Evolutionary conservation across 2,329 filamentous ascomycete genomes (phyloP).

Genomic region (Albifimbria verrucaria): DNA sequence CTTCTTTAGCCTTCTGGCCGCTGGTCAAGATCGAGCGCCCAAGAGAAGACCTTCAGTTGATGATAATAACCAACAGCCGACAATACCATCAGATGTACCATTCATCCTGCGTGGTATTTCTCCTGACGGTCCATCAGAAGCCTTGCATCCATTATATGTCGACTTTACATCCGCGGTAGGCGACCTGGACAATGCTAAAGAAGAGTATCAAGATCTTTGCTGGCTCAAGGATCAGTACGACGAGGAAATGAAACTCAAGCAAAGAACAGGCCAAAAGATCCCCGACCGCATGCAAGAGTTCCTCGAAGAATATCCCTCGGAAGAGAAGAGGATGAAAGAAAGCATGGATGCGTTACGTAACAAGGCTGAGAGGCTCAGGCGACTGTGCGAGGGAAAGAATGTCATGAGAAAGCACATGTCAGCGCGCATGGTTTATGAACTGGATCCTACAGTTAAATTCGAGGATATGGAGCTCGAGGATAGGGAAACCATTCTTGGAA

Average conservation of each 20-base stretch:
- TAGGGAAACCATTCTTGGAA: conserved; percentile 16
- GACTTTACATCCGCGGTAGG: conserved; percentile 40
- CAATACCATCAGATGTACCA: conserved; percentile 20
- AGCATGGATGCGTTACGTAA: conserved; percentile 30
- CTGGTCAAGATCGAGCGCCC: conserved; percentile 14
- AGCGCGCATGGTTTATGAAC: conserved; percentile 33
- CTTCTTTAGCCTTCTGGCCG: conserved; percentile 34
- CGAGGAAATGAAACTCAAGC: conserved; percentile 31
- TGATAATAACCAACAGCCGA: background rate
- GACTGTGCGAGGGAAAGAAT: conserved; percentile 36
- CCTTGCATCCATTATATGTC: conserved; percentile 45
- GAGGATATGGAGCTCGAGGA: conserved; percentile 41
- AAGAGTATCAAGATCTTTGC: conserved; percentile 43
- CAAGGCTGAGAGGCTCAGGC: conserved; percentile 31
- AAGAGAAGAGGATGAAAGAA: conserved; percentile 29
- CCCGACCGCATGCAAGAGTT: conserved; percentile 40
- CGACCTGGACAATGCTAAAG: conserved; percentile 43
- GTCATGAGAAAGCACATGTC: conserved; percentile 41
- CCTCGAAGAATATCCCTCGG: conserved; percentile 36
- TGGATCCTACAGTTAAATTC: conserved; percentile 32
- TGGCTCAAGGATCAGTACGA: conserved; percentile 35
- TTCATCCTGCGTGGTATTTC: conserved; percentile 32
- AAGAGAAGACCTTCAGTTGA: conserved; percentile 7
- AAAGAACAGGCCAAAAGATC: conserved; percentile 21
- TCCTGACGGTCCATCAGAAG: conserved; percentile 29